These are phyloP conservation scores for Penicillium robsamsonii DNA, from an alignment of 495 filamentous ascomycete genomes.

Conservation along the genomic window DNA sequence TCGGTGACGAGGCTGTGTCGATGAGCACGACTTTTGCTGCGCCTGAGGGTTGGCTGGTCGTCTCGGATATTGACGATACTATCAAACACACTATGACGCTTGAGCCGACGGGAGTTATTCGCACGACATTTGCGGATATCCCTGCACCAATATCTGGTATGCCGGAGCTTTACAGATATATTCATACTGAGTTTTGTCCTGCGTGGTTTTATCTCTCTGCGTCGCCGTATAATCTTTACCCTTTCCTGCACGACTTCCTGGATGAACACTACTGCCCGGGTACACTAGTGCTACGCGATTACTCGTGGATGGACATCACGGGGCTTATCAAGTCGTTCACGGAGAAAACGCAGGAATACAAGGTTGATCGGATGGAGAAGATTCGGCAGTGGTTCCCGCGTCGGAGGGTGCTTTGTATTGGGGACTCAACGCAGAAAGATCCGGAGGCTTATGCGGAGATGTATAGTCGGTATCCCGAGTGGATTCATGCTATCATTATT, in stretches of 20 bases:
- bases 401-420: conserved; percentile 77
- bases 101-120: conserved; percentile 72
- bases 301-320: conserved; percentile 80
- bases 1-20: conserved; percentile 42
- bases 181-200: conserved; percentile 58
- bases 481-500: conserved; percentile 80
- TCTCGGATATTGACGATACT: conserved; percentile 94
- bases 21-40: conserved; percentile 71
- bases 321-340: conserved; percentile 77
- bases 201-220: conserved; percentile 93
- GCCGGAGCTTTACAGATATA: conserved; percentile 73
- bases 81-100: conserved; percentile 88
- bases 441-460: conserved; percentile 85
- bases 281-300: conserved; percentile 79
- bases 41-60: conserved; percentile 79
- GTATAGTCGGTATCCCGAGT: conserved; percentile 61
- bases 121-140: conserved; percentile 76
- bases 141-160: conserved; percentile 72
- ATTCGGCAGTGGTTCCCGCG: conserved; percentile 72
- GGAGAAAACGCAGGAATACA: conserved; percentile 81
- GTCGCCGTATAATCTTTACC: conserved; percentile 91
- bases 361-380: conserved; percentile 74
- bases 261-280: conserved; percentile 69
- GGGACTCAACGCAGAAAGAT: conserved; percentile 88
- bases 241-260: conserved; percentile 73